phyloP scores from a whole-genome alignment of 2,329 filamentous ascomycete genomes.

The Tolypocladium album region DNA sequence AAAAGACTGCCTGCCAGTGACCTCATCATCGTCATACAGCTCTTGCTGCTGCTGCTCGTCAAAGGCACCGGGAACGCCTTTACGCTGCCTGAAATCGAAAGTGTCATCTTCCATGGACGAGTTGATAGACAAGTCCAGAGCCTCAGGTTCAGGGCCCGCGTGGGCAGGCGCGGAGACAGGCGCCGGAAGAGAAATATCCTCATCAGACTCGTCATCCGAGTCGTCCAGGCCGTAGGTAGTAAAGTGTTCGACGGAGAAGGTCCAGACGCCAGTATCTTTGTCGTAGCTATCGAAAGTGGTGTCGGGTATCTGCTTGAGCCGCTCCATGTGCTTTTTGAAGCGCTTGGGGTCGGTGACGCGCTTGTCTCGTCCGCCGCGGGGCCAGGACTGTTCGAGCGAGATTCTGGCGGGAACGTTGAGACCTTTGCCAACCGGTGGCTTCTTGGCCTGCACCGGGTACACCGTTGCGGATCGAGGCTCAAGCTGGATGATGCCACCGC shows the following conservation, averaged over 20 bases:
- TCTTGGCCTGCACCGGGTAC: constrained; percentile 65
- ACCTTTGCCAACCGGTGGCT: constrained; percentile 76
- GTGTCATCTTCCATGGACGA: constrained; percentile 41
- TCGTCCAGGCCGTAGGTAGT: constrained; percentile 89
- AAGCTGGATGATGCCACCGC: constrained; percentile 65
- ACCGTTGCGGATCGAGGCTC: constrained; percentile 75
- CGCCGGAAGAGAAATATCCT: constrained; percentile 19
- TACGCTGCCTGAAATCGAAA: constrained; percentile 42
- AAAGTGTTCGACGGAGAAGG: constrained; percentile 90
- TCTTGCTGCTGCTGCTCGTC: constrained; percentile 53
- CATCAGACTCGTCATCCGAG: constrained; percentile 60
- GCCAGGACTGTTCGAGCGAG: constrained; percentile 87
- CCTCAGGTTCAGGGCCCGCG: constrained; percentile 7
- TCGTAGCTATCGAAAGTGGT: constrained; percentile 80
- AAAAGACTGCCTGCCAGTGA: constrained; percentile 63
- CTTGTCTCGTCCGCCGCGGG: constrained; percentile 52
- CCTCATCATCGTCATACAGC: constrained; percentile 45
- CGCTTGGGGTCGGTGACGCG: constrained; percentile 47
- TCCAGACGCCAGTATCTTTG: constrained; percentile 72
- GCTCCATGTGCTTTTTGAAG: constrained; percentile 72
- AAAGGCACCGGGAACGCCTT: constrained; percentile 69
- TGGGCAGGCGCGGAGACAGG: constrained; percentile 15
- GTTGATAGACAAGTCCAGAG: constrained; percentile 10
- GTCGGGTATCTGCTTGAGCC: constrained; percentile 66
- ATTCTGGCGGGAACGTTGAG: constrained; percentile 87